A percentile compares a stretch with the other conserved stretches of the same genome.
Conservation (phyloP, 2,329 filamentous ascomycete genomes). For the Purpureocillium lavendulum region DNA sequence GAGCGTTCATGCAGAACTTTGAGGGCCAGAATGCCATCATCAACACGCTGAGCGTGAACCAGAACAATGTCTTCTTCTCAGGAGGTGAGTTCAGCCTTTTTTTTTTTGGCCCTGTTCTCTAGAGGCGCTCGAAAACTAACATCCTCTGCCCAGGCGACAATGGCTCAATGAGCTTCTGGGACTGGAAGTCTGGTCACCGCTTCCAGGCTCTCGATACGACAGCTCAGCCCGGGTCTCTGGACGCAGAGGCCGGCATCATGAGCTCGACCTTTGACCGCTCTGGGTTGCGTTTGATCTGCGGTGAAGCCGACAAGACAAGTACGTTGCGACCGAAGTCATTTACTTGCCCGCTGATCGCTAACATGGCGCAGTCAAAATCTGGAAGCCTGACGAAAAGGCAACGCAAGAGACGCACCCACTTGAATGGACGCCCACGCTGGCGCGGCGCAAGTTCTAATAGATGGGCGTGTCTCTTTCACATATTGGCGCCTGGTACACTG, state of each 20-base stretch:
- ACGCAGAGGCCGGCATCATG: slow-evolving; percentile 93
- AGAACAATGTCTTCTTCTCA: slow-evolving; percentile 90
- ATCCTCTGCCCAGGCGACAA: slow-evolving; percentile 55
- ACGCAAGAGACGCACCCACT: slow-evolving; percentile 87
- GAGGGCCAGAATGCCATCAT: slow-evolving; percentile 95
- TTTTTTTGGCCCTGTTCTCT: neutral
- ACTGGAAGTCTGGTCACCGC: slow-evolving; percentile 93
- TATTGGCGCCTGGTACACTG: neutral
- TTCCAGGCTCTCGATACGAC: slow-evolving; percentile 88
- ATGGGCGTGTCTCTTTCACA: neutral
- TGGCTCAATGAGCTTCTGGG: slow-evolving; percentile 95
- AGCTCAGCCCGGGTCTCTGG: slow-evolving; percentile 86
- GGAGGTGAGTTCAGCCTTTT: slow-evolving; percentile 43
- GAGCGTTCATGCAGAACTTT: slow-evolving; percentile 98
- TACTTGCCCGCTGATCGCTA: slow-evolving; percentile 6
- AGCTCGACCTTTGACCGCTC: slow-evolving; percentile 87
- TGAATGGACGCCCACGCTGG: slow-evolving; percentile 80
- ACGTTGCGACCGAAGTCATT: slow-evolving; percentile 20
- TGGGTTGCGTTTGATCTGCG: slow-evolving; percentile 81
- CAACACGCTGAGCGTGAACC: slow-evolving; percentile 87
- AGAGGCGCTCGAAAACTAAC: neutral
- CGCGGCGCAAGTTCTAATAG: slow-evolving; percentile 62
- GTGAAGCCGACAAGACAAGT: slow-evolving; percentile 94
- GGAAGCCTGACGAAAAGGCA: slow-evolving; percentile 87
- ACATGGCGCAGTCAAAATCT: slow-evolving; percentile 66